phyloP scores from a whole-genome alignment of 164 flowering plant species.

The Vitis riparia region DNA sequence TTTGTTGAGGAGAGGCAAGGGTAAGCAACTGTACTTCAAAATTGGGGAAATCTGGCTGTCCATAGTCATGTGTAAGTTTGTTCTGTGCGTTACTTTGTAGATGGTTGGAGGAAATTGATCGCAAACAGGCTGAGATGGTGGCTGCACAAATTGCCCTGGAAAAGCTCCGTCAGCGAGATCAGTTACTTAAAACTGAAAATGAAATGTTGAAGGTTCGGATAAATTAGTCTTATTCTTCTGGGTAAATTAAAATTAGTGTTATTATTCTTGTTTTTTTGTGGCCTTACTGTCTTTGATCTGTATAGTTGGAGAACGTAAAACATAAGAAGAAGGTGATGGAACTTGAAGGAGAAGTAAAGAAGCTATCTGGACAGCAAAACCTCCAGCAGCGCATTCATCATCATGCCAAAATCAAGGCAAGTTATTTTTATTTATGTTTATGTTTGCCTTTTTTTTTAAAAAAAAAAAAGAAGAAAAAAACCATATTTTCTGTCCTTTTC shows the following conservation, averaged over 20 bases:
- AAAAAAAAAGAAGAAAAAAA: too few relatives aligned
- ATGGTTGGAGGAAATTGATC: slow-evolving; percentile 90
- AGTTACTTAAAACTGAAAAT: slow-evolving; percentile 65
- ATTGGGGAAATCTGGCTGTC: not conserved
- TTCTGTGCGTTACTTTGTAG: slow-evolving; percentile 32
- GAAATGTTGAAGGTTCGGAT: slow-evolving; percentile 70
- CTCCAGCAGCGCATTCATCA: slow-evolving; percentile 94
- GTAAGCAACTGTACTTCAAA: slow-evolving; percentile 33
- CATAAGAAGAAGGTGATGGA: slow-evolving; percentile 64
- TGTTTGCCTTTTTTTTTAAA: not conserved
- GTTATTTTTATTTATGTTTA: slow-evolving; percentile 8
- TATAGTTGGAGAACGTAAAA: slow-evolving; percentile 61
- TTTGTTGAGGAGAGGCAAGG: slow-evolving; percentile 79
- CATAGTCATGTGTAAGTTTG: slow-evolving; percentile 6
- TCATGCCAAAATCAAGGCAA: slow-evolving; percentile 95
- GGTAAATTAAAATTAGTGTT: not conserved
- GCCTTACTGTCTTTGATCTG: slow-evolving; percentile 6
- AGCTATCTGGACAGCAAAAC: slow-evolving; percentile 92
- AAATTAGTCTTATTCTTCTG: not conserved
- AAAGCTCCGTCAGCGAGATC: slow-evolving; percentile 71
- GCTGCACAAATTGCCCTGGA: slow-evolving; percentile 68
- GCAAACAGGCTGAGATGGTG: slow-evolving; percentile 78
- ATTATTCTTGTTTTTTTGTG: not conserved
- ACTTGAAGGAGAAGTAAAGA: slow-evolving; percentile 77
- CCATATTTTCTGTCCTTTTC: not conserved